phyloP scores from a whole-genome alignment of 495 filamentous ascomycete genomes.

The Poronia punctata region DNA sequence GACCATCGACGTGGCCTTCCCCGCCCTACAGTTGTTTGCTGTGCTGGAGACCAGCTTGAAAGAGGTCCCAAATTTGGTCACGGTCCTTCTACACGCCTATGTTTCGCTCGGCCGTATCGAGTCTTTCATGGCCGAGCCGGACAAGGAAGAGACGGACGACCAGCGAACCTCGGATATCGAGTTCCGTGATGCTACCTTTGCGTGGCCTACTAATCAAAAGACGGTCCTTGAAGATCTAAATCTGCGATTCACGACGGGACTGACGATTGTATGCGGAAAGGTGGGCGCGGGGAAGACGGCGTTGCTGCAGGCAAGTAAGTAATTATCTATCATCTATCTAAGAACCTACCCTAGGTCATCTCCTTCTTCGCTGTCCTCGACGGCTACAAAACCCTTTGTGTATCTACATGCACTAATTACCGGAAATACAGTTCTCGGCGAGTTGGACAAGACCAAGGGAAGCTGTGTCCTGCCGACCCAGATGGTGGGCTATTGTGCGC shows the following conservation, averaged over 20 bases:
- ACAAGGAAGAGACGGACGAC: conserved; percentile 45
- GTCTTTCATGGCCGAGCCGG: conserved; percentile 74
- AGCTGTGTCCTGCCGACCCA: conserved; percentile 53
- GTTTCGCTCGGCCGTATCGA: conserved; percentile 74
- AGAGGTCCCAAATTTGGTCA: conserved; percentile 64
- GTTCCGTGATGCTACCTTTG: conserved; percentile 60
- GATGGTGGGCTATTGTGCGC: conserved; percentile 73
- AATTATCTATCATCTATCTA: too few relatives aligned
- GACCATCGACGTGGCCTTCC: conserved; percentile 72
- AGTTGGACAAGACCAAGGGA: conserved; percentile 61
- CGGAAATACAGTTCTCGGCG: conserved; percentile 50
- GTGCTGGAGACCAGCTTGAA: conserved; percentile 64
- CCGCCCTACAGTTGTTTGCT: conserved; percentile 67
- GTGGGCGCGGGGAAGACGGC: conserved; percentile 79
- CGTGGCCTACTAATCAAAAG: conserved; percentile 61
- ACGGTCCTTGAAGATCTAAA: conserved; percentile 58
- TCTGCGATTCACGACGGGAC: conserved; percentile 52
- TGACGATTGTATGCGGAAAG: conserved; percentile 60
- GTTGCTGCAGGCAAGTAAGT: conserved; percentile 54
- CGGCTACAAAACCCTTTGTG: too few relatives aligned
- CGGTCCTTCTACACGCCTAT: conserved; percentile 62
- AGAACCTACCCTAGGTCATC: too few relatives aligned
- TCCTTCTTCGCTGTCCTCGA: too few relatives aligned
- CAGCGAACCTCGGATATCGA: conserved; percentile 31
- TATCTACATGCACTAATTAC: too few relatives aligned